Base-by-base conservation (phyloP, 345 rosid genomes). In the Reutealis trisperma region DNA sequence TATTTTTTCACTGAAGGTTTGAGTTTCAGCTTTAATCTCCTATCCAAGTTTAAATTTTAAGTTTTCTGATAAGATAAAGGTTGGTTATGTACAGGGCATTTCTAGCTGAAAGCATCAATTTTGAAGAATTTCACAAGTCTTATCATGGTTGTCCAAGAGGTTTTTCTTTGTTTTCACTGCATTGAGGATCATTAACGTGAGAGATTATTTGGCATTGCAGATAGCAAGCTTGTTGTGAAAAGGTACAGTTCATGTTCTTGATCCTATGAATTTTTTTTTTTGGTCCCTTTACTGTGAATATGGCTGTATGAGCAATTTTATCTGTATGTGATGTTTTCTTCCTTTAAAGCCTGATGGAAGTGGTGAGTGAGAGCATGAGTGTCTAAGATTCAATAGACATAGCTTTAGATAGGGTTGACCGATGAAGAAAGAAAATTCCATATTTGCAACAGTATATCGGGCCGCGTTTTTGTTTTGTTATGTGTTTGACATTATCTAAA, bases 201-300 rank as follows among this genome's bases (percentile, higher is more conserved):
- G 54, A 64, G 70, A 54, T 71, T 37, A n/a, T 66, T 75, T 63
- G 69, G 75, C 34, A 58, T 45, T 76, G 78, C 76, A 71, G 63
- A 41, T 59, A 76, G 47, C 66, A 52, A 57, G 45, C 27, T 61
- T 73, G 71, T 80, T 71, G 77, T 11, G 37, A 45, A 25, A 76
- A 74, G 85, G 86, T 82, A 71, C 69, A 59, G 45, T 67, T 59
- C n/a, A 37, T 84, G 27, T 22, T 65, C 63, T 79, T 49, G 0
- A 27, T 76, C 45, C 13, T 11, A 37, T 59, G 24, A 65, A 27
- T 59, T 6, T 18, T 19, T 2, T 60, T 10, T n/a, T n/a, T n/a
- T n/a, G n/a, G n/a, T n/a, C 51, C 59, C 27, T 24, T 45, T 77
- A n/a, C 2, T 34, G 5, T 70, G 75, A 44, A 14, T 15, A 19